A percentile compares a stretch with the other conserved stretches of the same genome.
Conservation (phyloP, 805 yeast genomes). For the Zygoascus biomembranicola region DNA sequence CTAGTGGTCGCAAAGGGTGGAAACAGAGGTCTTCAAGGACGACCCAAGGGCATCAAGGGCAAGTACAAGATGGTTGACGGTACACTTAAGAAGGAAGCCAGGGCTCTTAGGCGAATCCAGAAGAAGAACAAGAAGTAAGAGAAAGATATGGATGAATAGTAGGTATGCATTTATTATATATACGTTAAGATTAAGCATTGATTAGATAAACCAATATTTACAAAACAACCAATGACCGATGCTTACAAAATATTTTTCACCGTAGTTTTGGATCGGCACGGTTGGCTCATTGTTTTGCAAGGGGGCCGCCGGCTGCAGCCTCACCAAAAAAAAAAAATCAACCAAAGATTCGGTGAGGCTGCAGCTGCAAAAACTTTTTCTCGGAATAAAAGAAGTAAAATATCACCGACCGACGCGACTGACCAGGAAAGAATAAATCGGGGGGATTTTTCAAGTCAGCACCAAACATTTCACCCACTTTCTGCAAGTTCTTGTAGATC, state of each 20-base stretch:
- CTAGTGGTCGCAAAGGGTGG: conserved; percentile 81
- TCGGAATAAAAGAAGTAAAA: neutral
- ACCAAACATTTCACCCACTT: no score
- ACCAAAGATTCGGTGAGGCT: no score
- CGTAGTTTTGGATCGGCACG: no score
- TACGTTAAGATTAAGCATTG: no score
- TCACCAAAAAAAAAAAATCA: no score
- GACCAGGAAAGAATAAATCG: neutral
- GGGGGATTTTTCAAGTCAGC: no score
- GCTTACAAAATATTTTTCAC: no score
- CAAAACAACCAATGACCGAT: no score
- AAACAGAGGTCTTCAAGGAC: conserved; percentile 81
- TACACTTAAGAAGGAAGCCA: conserved; percentile 91
- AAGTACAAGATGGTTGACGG: conserved; percentile 99
- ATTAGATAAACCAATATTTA: no score
- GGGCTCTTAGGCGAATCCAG: conserved; percentile 83
- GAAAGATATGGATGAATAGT: neutral
- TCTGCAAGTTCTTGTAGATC: no score
- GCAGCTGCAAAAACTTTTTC: neutral
- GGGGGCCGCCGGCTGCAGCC: no score
- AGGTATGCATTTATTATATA: neutral
- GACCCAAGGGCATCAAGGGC: conserved; percentile 96
- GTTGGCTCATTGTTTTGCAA: no score
- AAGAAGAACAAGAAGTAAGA: conserved; percentile 65
- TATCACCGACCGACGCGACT: neutral